phyloP scores from a whole-genome alignment of 1,139 yeast genomes.

The Candida sojae region DNA sequence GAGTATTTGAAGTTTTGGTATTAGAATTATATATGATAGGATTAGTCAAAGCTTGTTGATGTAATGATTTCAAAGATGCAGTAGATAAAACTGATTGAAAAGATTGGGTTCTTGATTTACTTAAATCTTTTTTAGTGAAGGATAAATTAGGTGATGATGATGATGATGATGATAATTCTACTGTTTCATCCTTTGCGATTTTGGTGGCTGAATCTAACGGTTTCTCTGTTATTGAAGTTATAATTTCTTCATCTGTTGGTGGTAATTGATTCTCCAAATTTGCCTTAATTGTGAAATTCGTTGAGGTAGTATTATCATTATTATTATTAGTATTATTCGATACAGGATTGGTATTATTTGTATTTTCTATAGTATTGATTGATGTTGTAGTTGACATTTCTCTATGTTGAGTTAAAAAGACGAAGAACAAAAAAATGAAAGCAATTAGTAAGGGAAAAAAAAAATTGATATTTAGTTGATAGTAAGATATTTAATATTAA shows the following conservation, averaged over 20 bases:
- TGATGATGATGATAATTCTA: background rate
- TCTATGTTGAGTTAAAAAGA: background rate
- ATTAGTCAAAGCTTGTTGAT: conserved; percentile 25
- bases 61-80: conserved; percentile 54
- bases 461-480: background rate
- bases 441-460: background rate
- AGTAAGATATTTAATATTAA: background rate
- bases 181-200: background rate
- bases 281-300: conserved; percentile 1
- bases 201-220: background rate
- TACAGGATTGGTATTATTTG: background rate
- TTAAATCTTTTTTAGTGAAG: conserved; percentile 56
- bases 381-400: conserved; percentile 5
- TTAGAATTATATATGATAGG: conserved; percentile 3
- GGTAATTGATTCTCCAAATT: background rate
- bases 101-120: conserved; percentile 57
- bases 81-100: conserved; percentile 65
- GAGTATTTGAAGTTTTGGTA: conserved; percentile 12
- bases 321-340: background rate
- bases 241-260: background rate
- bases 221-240: conserved; percentile 1
- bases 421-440: background rate
- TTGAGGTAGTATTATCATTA: background rate
- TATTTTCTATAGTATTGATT: conserved; percentile 2
- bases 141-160: conserved; percentile 26